Base-by-base conservation (phyloP, 2,329 filamentous ascomycete genomes). In the Xylariaceae sp. region DNA sequence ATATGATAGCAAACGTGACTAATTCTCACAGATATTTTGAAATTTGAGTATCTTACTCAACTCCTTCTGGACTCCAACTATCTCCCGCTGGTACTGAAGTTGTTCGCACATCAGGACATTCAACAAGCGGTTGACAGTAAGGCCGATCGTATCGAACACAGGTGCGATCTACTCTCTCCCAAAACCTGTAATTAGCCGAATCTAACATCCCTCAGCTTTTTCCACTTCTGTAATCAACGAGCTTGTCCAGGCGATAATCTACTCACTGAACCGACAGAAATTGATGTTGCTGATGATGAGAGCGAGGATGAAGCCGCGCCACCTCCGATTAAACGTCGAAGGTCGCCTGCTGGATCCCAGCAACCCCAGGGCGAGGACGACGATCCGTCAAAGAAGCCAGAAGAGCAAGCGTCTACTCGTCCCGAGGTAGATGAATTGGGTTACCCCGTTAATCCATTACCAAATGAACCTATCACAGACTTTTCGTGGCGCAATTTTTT, bases 401-500 rank as follows among this genome's bases (percentile, higher is more conserved):
- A 67, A 8, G 64, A 59, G 17, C 67, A 67, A 43, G 55, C 54
- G 22, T 57, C 66, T 11, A 58, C 59, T 6, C 70, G 76, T 12
- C 79, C 79, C 3, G 79, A 83, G 60, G 86, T 95, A 32, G 91
- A 96, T 65, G 92, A 96, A 64, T 76, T 95, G 14, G 91, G 91
- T 41, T 89, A 88, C 59, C 88, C 89, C 1, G 78, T 85, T 45
- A 79, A 79, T 47, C 78, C 85, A 2, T 73, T 86, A 6, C 88
- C 89, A 1, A 68, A 76, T 2, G 78, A 84, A 49, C 89, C 89
- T 22, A 91, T 97, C 52, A 95, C 88, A 1, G 83, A 84, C 59
- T 97, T 91, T 70, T 95, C 88, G 11, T 89, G 88, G 67, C 88
- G 93, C 57, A 95, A 95, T 65, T 95, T 97, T 73, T 95, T 95